A percentile compares a stretch with the other conserved stretches of the same genome.
These are phyloP conservation scores for Cyclotella cryptica DNA, from an alignment of 108 stramenopile species.

Conservation along the genomic window DNA sequence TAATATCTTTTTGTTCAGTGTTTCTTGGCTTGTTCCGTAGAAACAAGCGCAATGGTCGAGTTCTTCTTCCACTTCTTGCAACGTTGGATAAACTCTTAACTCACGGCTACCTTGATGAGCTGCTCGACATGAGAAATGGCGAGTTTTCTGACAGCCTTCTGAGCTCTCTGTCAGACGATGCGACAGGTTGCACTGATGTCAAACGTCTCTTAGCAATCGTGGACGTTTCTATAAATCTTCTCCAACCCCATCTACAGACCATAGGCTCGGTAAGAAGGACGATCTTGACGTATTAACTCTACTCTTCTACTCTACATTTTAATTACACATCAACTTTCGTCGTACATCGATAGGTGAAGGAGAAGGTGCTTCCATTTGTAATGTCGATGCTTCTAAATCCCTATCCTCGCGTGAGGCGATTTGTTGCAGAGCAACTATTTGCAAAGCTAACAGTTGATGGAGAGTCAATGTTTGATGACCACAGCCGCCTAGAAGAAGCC, in stretches of 20 bases:
- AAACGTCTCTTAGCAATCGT: conserved; percentile 71
- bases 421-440: conserved; percentile 91
- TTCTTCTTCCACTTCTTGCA: conserved; percentile 78
- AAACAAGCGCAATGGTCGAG: conserved; percentile 64
- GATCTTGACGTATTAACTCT: not conserved
- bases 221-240: conserved; percentile 65
- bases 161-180: conserved; percentile 55
- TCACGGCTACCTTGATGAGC: conserved; percentile 68
- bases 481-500: conserved; percentile 42
- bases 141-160: conserved; percentile 59
- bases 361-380: conserved; percentile 64
- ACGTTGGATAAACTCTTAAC: conserved; percentile 78
- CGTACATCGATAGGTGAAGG: conserved; percentile 21
- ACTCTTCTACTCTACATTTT: not conserved
- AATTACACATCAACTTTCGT: conserved; percentile 3
- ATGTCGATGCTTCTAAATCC: conserved; percentile 80
- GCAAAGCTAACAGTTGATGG: conserved; percentile 73
- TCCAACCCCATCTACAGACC: conserved; percentile 49
- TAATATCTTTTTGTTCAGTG: conserved; percentile 7
- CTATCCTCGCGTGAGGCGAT: conserved; percentile 89
- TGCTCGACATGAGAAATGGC: conserved; percentile 50
- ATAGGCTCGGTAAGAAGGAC: conserved; percentile 42
- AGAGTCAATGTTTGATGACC: conserved; percentile 23
- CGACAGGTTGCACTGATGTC: conserved; percentile 71
- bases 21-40: conserved; percentile 56